Evolutionary conservation across 2,329 filamentous ascomycete species (phyloP), one percentile per base, ranked within the genome.

Genomic region (Esteya vermicola): DNA sequence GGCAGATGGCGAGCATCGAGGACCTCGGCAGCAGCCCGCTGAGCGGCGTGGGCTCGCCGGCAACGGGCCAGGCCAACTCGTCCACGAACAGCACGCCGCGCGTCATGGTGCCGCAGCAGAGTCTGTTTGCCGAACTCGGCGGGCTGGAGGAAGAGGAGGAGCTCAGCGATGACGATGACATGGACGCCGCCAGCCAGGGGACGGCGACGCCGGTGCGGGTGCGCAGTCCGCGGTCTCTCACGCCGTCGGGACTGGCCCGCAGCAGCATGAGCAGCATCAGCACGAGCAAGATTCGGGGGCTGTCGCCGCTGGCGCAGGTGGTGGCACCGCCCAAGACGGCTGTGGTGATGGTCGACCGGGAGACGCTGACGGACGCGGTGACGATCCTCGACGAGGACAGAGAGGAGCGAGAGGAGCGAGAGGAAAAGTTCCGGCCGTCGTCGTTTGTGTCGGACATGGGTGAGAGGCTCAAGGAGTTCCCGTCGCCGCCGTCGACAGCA

Each of bases 111-210:
- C 60, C 52, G 16, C 71, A 75, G 14, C 84, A 94, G 63, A 96
- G 82, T 52, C 66, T 98, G 38, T 93, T 91, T 55, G 86, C 86
- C 31, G 91, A 98, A 58, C 70, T 98, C 32, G 85, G 82, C 39
- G 84, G 85, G 48, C 64, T 95, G 33, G 80, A n/a, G n/a, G n/a
- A n/a, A n/a, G n/a, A n/a, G n/a, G n/a, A n/a, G n/a, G n/a, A n/a
- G n/a, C n/a, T n/a, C n/a, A n/a, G 75, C 45, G 47, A 49, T 20
- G 75, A 76, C 47, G 80, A 81, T 49, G 83, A 85, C 46, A 82
- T 85, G 44, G 79, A 81, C 45, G 78, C 81, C 40, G 65, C 60
- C 43, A 65, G 64, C 14, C n/a, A n/a, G 65, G n/a, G 14, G 28
- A 64, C 16, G 68, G 62, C 21, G n/a, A 78, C 73, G 23, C 75